These are phyloP conservation scores for Blastomyces emzantsi DNA, from an alignment of 2,329 filamentous ascomycete species.

Conservation along the genomic window DNA sequence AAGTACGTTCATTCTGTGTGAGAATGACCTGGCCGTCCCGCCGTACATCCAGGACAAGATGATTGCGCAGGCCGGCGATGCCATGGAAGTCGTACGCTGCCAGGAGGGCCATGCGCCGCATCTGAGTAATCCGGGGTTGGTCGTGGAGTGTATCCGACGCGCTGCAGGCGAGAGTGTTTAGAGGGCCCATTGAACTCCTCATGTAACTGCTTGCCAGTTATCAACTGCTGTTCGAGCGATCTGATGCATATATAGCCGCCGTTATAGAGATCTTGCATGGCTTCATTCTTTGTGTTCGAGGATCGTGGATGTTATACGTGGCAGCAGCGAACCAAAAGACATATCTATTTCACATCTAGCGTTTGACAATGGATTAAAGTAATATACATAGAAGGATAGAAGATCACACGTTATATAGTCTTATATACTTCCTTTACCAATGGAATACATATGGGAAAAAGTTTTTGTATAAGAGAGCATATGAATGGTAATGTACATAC, in stretches of 20 bases:
- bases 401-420: too few relatives aligned
- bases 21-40: constrained; percentile 22
- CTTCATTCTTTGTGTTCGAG: not conserved
- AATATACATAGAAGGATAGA: too few relatives aligned
- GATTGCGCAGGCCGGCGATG: constrained; percentile 22
- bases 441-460: too few relatives aligned
- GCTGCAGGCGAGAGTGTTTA: constrained; percentile 19
- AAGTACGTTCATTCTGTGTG: constrained; percentile 25
- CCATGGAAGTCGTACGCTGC: constrained; percentile 23
- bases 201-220: not conserved
- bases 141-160: constrained; percentile 21
- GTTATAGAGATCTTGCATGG: not conserved
- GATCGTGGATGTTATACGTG: not conserved
- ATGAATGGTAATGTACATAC: too few relatives aligned
- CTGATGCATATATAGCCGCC: not conserved
- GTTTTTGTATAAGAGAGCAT: too few relatives aligned
- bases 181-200: not conserved
- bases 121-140: constrained; percentile 22
- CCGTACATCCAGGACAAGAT: constrained; percentile 21
- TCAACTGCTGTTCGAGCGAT: not conserved
- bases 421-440: too few relatives aligned
- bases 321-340: too few relatives aligned
- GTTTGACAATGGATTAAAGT: too few relatives aligned
- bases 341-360: too few relatives aligned
- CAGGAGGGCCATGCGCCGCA: constrained; percentile 25